Conservation (phyloP, 164 flowering plant genomes). For the Brasenia schreberi region DNA sequence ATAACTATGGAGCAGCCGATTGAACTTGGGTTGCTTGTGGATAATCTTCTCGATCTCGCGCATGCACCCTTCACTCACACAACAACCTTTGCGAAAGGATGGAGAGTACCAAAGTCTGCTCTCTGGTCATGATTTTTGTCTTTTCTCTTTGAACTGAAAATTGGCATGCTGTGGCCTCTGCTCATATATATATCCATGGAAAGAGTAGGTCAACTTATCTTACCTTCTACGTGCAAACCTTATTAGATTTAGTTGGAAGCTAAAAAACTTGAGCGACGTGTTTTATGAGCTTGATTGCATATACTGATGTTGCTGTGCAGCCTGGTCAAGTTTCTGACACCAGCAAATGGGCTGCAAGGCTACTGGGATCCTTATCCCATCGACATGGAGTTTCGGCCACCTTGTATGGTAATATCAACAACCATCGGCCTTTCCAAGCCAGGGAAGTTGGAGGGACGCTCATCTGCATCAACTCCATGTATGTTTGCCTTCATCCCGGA, state of each 20-base stretch:
- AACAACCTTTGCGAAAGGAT: slow-evolving; percentile 97
- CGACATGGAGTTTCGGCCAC: slow-evolving; percentile 97
- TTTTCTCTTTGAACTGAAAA: too few species aligned
- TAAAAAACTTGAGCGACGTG: too few species aligned
- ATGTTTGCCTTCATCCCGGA: too few species aligned
- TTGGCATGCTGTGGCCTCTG: too few species aligned
- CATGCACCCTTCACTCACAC: slow-evolving; percentile 98
- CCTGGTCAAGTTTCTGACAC: slow-evolving; percentile 91
- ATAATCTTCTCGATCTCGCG: slow-evolving; percentile 93
- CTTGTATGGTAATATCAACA: slow-evolving; percentile 92
- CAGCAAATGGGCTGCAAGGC: slow-evolving; percentile 91
- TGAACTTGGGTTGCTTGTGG: slow-evolving; percentile 90
- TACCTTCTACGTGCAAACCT: slow-evolving; percentile 29
- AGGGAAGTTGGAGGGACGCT: slow-evolving; percentile 85
- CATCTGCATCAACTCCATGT: slow-evolving; percentile 98
- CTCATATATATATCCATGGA: too few species aligned
- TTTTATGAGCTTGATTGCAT: too few species aligned
- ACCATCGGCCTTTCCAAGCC: slow-evolving; percentile 97
- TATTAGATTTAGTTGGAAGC: too few species aligned
- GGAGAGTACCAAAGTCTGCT: slow-evolving; percentile 89
- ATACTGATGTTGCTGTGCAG: too few species aligned
- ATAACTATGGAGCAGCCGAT: slow-evolving; percentile 93
- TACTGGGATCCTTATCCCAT: slow-evolving; percentile 99
- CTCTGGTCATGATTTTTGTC: too few species aligned
- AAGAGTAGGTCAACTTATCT: not conserved